These are phyloP conservation scores for Calocybe cyanea DNA, from an alignment of 768 basidiomycete species.

Conservation along the genomic window DNA sequence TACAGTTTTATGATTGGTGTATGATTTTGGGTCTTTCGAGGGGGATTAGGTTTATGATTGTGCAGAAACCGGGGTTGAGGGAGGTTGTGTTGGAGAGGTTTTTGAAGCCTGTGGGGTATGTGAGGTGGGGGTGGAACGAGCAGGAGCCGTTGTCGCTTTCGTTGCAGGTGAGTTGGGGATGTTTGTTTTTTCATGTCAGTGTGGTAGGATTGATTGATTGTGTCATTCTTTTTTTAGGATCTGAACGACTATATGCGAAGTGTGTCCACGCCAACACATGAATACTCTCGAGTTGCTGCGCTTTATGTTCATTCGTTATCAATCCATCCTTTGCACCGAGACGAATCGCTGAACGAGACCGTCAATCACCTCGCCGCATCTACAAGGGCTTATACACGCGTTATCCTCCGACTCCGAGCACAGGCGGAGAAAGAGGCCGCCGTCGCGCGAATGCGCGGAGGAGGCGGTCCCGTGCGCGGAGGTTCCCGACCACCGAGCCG, in stretches of 20 bases:
- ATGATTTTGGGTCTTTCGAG: conserved; percentile 55
- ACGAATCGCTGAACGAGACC: conserved; percentile 36
- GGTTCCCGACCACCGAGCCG: conserved; percentile 52
- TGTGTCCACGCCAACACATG: conserved; percentile 70
- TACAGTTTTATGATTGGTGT: conserved; percentile 75
- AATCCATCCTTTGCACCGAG: conserved; percentile 38
- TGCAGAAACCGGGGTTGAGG: conserved; percentile 44
- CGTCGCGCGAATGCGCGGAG: conserved; percentile 19
- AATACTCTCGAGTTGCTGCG: conserved; percentile 60
- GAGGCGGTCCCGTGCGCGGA: conserved; percentile 11
- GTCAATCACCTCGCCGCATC: conserved; percentile 55
- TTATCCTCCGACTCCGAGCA: conserved; percentile 71
- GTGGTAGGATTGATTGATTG: background rate
- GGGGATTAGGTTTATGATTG: conserved; percentile 44
- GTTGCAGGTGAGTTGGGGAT: conserved; percentile 46
- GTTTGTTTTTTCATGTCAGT: background rate
- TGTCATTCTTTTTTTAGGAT: conserved; percentile 44
- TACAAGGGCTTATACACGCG: conserved; percentile 74
- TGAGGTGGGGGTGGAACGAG: conserved; percentile 57
- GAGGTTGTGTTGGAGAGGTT: conserved; percentile 70
- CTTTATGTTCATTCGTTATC: conserved; percentile 51
- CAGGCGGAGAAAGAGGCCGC: conserved; percentile 65
- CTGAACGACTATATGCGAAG: conserved; percentile 78
- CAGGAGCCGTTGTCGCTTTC: conserved; percentile 62
- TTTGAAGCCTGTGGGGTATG: conserved; percentile 69